Evolutionary conservation across 2,329 filamentous ascomycete genomes (phyloP), one percentile per base, ranked within the genome.

Genomic region (Ophiostoma triangulosporum): DNA sequence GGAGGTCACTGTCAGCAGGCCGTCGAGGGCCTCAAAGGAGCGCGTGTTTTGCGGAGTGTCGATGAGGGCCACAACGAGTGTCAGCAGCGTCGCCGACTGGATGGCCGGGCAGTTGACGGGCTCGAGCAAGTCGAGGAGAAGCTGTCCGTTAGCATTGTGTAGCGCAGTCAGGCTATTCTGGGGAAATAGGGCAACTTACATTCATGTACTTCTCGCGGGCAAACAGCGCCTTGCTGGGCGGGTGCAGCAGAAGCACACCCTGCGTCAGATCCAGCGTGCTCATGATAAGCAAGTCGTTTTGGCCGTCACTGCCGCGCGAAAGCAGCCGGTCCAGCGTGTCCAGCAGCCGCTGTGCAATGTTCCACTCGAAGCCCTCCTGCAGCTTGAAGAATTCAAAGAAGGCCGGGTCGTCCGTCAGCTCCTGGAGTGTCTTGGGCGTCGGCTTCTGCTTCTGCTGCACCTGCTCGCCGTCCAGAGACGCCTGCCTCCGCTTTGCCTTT

Each of bases 331-430:
- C 62, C 7, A 63, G 59, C 11, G 60, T 62, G 51, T 83, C 81
- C 57, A 95, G 83, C 57, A 97, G 76, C 57, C 89, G 83, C 69
- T 88, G 82, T 14, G 88, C 84, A 53, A 97, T 88, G 70, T 98
- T 98, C 86, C 89, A 97, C 71, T 97, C 88, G 65, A 98, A 98
- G 3, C 90, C 88, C 64, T 97, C 90, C 68, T 98, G 93, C 60
- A 97, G 68, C 66, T 95, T 88, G 73, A 95, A 96, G 73, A 97
- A 97, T 68, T 96, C 89, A 60, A 88, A 76, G 65, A 96, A 97
- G 20, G 90, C 91, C 20, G 86, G 88, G 67, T 97, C 93, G 58
- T 83, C 79, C 50, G 79, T 77, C 58, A 96, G 71, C 54, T 88
- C 83, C 22, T 72, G 71, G 50, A 95, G 75, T 14, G 75, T 74